Base-by-base conservation (phyloP, 2,329 filamentous ascomycete species). In the Calonectria henricotiae region DNA sequence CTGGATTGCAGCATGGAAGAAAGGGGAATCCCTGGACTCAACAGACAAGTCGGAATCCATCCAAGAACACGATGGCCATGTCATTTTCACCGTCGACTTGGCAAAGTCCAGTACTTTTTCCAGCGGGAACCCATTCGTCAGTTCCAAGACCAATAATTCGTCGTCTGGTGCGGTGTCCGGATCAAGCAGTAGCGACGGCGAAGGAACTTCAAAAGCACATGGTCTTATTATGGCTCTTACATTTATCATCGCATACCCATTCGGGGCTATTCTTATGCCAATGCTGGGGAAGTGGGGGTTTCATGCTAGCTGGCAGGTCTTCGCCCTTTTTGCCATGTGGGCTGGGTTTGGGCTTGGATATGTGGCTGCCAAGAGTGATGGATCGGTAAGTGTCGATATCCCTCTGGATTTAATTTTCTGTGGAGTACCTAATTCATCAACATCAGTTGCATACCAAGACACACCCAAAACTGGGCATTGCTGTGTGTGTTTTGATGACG, bases 251-350 rank as follows among this genome's bases (percentile, higher is more conserved):
- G 80, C 91, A 30, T 92, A 90, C 72, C 91, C 90, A 0, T 72
- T 91, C 4, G 91, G 90, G 3, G 85, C 90, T 11, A 81, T 89
- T 3, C 78, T 91, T 39, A 91, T 92, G 86, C 88, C 89, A 2
- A 70, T 91, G 5, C 70, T 90, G 7, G 86, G 88, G 41, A 88
- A 84, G 51, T 91, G 87, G 87, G 77, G 86, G 65, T 71, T 89
- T 15, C 91, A 93, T 76, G 88, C 85, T 5, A 80, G 80, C 8
- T 86, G 88, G 80, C 90, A 93, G 79, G 73, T 84, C 2, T 64
- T 90, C 15, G 83, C 85, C 49, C 88, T 90, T 76, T 67, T 88
- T 13, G 80, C 86, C 47, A 89, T 91, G 86, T 90, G 90, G 84
- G 85, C 82, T 13, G 89, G 87, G 15, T 89, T 92, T 63, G 89